Percentiles rank a stretch among this genome's conserved stretches.
Evolutionary conservation across 768 basidiomycete genomes (phyloP).

Genomic region (Neoboletus subvelutipes): DNA sequence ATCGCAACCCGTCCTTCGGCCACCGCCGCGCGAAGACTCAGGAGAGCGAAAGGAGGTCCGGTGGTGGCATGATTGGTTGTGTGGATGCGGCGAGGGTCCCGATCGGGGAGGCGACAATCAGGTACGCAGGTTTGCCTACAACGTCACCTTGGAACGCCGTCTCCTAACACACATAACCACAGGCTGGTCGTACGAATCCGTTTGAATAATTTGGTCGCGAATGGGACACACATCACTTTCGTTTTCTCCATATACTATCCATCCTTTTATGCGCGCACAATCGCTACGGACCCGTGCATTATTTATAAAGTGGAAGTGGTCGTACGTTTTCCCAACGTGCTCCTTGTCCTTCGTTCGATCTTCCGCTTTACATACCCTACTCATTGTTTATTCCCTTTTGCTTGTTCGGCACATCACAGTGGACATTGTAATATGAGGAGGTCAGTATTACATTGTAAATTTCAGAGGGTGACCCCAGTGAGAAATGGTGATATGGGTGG

Average conservation of each 20-base stretch:
- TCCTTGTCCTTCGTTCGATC: conserved; percentile 7
- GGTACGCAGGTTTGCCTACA: conserved; percentile 39
- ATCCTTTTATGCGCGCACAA: neutral
- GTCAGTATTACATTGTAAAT: conserved; percentile 17
- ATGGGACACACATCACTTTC: neutral
- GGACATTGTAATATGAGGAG: conserved; percentile 16
- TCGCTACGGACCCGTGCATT: conserved; percentile 15
- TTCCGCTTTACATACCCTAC: conserved; percentile 21
- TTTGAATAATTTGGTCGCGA: conserved; percentile 36
- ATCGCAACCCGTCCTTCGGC: conserved; percentile 30
- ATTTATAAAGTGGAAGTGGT: conserved; percentile 4
- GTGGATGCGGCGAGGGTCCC: conserved; percentile 74
- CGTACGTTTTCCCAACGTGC: neutral
- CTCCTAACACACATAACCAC: neutral
- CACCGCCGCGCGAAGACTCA: conserved; percentile 18
- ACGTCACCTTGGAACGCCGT: neutral
- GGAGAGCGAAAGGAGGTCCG: conserved; percentile 41
- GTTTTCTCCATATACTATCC: conserved; percentile 7
- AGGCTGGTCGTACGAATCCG: conserved; percentile 78
- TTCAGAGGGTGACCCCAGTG: neutral
- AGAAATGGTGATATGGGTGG: too few relatives aligned
- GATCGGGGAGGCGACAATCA: conserved; percentile 73
- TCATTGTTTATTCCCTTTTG: conserved; percentile 20
- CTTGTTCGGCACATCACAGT: conserved; percentile 6
- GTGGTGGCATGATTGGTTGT: conserved; percentile 90